phyloP scores from a whole-genome alignment of 805 yeast genomes.

The Barnettozyma sucrosica region DNA sequence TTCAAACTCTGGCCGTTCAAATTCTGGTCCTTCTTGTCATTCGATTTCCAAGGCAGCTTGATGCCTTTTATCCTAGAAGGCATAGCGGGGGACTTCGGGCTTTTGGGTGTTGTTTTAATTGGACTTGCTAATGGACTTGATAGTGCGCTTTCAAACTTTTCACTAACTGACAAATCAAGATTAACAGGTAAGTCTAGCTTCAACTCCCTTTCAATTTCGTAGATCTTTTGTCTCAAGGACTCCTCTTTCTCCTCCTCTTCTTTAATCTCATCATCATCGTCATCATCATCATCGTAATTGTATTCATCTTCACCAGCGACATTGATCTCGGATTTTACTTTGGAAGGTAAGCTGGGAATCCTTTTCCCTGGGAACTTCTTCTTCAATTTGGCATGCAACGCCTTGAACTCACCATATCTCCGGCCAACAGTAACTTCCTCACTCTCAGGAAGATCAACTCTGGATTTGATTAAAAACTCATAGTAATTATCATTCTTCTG shows the following conservation, averaged over 20 bases:
- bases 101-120: neutral
- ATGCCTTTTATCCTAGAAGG: neutral
- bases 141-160: constrained; percentile 1
- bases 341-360: constrained; percentile 53
- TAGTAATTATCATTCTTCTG: constrained; percentile 20
- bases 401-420: constrained; percentile 62
- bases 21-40: neutral
- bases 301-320: constrained; percentile 18
- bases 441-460: constrained; percentile 17
- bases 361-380: constrained; percentile 63
- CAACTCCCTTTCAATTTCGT: constrained; percentile 9
- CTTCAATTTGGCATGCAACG: constrained; percentile 47
- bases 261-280: constrained; percentile 16
- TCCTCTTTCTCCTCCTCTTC: constrained; percentile 17
- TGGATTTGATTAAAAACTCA: constrained; percentile 22
- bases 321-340: constrained; percentile 36
- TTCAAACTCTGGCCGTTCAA: neutral
- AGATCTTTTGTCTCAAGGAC: constrained; percentile 13
- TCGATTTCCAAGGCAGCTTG: constrained; percentile 3
- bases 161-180: neutral
- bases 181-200: constrained; percentile 1
- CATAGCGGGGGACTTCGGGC: neutral
- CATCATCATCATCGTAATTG: constrained; percentile 20
- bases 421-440: constrained; percentile 38
- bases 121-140: neutral